Percentiles rank a stretch among this genome's conserved stretches.
These are phyloP conservation scores for Corinectria fuckeliana DNA, from an alignment of 2,329 filamentous ascomycete species.

Conservation along the genomic window DNA sequence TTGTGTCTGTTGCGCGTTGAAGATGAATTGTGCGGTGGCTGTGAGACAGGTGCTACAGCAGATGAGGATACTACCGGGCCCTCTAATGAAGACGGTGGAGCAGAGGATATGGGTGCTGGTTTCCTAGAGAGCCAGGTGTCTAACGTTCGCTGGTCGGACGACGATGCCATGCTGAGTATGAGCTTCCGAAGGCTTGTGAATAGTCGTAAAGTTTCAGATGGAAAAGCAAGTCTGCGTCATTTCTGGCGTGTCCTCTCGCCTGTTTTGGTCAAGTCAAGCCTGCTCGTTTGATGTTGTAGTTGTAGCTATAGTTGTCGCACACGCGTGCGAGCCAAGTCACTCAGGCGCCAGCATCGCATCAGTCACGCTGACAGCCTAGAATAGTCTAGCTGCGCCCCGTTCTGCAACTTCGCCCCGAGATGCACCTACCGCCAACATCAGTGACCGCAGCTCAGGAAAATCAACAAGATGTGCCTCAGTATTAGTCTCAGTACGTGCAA, in stretches of 20 bases:
- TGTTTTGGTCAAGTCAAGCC: neutral
- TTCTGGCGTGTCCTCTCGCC: neutral
- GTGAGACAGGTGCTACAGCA: conserved; percentile 16
- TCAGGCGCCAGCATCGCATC: conserved; percentile 30
- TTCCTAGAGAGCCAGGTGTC: conserved; percentile 37
- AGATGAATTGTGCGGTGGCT: conserved; percentile 14
- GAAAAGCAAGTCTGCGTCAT: neutral
- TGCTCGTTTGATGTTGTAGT: neutral
- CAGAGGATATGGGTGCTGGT: conserved; percentile 12
- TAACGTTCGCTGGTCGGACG: conserved; percentile 35
- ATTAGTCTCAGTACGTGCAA: neutral
- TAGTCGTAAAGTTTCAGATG: too few species aligned
- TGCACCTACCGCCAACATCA: neutral
- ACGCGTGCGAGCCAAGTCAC: conserved; percentile 12
- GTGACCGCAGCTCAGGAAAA: neutral
- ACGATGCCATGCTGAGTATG: conserved; percentile 10
- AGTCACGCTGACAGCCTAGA: conserved; percentile 9
- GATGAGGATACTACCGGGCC: conserved; percentile 7
- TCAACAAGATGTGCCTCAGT: too few species aligned
- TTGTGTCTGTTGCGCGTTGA: conserved; percentile 15
- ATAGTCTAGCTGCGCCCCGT: conserved; percentile 6
- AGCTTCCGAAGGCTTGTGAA: neutral
- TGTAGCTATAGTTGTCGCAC: too few species aligned
- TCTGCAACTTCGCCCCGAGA: conserved; percentile 4
- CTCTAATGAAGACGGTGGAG: conserved; percentile 13